Conservation (phyloP, 2,329 filamentous ascomycete species). For the Escovopsis sp. region DNA sequence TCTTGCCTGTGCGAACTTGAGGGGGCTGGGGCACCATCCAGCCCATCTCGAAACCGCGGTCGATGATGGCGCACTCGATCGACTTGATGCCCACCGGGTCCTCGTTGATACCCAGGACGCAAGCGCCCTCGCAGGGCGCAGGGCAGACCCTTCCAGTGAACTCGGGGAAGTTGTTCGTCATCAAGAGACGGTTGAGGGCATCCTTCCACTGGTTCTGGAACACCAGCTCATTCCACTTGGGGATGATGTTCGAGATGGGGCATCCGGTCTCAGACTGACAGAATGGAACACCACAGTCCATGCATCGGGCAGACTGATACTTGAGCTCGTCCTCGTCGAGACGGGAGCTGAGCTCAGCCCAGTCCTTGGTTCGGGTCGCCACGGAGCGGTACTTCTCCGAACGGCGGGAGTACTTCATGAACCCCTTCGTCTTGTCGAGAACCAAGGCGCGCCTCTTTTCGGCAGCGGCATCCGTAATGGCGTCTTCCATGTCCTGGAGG, state of each 20-base stretch:
- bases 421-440: constrained; percentile 92
- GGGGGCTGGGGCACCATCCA: constrained; percentile 87
- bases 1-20: constrained; percentile 72
- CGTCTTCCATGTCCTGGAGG: constrained; percentile 80
- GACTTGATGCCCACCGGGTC: constrained; percentile 97
- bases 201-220: constrained; percentile 72
- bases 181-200: constrained; percentile 76
- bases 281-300: constrained; percentile 98
- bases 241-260: constrained; percentile 94
- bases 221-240: constrained; percentile 85
- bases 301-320: constrained; percentile 91
- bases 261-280: constrained; percentile 94
- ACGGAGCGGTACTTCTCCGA: constrained; percentile 84
- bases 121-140: constrained; percentile 90
- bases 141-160: constrained; percentile 96
- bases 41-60: constrained; percentile 92
- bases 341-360: constrained; percentile 78
- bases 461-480: constrained; percentile 64
- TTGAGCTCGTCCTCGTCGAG: constrained; percentile 91
- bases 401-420: constrained; percentile 93
- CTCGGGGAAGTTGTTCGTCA: constrained; percentile 98
- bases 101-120: constrained; percentile 91
- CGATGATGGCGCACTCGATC: constrained; percentile 95
- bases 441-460: constrained; percentile 87
- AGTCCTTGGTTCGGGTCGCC: constrained; percentile 77